These are phyloP conservation scores for Dictyostelium brefeldianum DNA, from an alignment of 78 protist species.

Conservation along the genomic window DNA sequence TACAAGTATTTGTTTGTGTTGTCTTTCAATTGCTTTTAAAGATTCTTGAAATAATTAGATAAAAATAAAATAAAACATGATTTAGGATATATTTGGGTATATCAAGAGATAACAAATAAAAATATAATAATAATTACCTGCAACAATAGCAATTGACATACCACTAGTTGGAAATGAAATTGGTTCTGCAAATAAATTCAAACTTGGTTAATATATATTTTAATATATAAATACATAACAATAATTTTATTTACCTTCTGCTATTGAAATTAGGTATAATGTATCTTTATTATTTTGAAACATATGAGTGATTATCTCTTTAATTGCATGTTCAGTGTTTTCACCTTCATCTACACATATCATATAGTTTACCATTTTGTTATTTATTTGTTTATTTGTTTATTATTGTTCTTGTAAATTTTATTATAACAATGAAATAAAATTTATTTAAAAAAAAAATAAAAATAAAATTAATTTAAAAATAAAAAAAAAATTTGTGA, in stretches of 20 bases:
- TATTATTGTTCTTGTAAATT: no score
- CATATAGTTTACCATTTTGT: constrained; percentile 62
- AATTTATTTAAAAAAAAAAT: no score
- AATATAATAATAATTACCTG: constrained; percentile 9
- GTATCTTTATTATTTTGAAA: constrained; percentile 40
- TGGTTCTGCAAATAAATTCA: constrained; percentile 10
- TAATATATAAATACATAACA: neutral
- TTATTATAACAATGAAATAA: no score
- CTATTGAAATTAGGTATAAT: constrained; percentile 26
- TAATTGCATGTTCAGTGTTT: constrained; percentile 15
- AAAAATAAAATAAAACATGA: neutral
- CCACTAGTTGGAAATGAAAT: constrained; percentile 48
- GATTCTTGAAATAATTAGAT: constrained; percentile 13
- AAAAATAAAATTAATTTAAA: no score
- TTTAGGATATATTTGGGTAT: neutral
- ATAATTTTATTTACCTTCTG: neutral
- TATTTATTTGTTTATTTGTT: no score
- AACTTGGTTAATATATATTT: neutral
- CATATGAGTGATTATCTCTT: constrained; percentile 21
- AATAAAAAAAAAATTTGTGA: no score
- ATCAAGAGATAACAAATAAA: no score
- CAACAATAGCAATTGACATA: constrained; percentile 51
- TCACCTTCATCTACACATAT: constrained; percentile 34
- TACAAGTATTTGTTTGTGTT: constrained; percentile 29
- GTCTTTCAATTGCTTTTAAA: constrained; percentile 53